Conservation (phyloP, 2,329 filamentous ascomycete species). For the Penicillium sp. region DNA sequence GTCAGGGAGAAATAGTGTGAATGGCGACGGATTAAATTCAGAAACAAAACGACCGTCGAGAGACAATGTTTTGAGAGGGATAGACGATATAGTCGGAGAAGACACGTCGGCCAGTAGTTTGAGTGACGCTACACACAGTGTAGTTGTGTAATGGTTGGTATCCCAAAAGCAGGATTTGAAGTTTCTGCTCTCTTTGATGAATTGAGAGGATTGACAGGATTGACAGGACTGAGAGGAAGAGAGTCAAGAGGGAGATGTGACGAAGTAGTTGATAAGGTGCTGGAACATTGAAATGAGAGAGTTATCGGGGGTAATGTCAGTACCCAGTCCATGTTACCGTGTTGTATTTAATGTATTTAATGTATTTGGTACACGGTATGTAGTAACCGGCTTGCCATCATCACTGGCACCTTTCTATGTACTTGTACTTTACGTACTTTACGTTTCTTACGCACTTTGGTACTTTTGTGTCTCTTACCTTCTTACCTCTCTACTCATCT, state of each 20-base stretch:
- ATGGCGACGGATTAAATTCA: not conserved
- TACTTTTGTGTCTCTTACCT: too few relatives aligned
- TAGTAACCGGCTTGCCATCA: too few relatives aligned
- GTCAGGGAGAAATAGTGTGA: not conserved
- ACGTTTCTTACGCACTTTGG: too few relatives aligned
- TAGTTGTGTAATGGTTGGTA: not conserved
- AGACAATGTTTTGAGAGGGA: not conserved
- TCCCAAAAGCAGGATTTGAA: not conserved
- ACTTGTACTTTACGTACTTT: too few relatives aligned
- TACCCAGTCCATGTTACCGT: not conserved
- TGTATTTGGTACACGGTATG: not conserved
- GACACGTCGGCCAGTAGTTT: conserved; percentile 10
- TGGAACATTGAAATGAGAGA: not conserved
- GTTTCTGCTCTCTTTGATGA: too few relatives aligned
- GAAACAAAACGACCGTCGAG: not conserved
- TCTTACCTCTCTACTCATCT: too few relatives aligned
- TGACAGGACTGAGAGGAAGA: not conserved
- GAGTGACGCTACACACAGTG: not conserved
- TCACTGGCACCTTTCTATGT: too few relatives aligned
- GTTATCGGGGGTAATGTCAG: not conserved
- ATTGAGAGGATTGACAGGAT: not conserved
- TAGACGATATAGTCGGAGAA: not conserved
- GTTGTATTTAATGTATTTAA: too few relatives aligned
- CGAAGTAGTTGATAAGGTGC: not conserved
- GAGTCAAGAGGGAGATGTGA: not conserved